Base-by-base conservation (phyloP, 371 early-diverging fungal species). In the Mortierella sp. region DNA sequence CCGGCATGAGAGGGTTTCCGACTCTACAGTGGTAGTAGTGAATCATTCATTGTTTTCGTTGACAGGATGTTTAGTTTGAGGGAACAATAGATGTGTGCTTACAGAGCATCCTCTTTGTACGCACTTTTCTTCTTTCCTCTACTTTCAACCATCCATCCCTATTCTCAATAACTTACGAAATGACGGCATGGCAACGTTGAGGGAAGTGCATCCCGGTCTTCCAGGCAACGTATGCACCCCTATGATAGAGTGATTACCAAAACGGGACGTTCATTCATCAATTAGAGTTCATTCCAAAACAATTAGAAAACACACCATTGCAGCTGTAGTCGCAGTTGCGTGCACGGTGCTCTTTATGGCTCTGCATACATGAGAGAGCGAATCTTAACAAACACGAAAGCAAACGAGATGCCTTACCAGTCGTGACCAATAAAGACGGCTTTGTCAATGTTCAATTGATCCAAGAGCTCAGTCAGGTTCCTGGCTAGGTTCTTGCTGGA, bases 351-450 rank as follows among this genome's bases (percentile, higher is more conserved):
- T 13, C n/a, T n/a, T n/a, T n/a, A n/a, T n/a, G n/a, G n/a, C n/a
- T n/a, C n/a, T n/a, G 48, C 19, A 48, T 5, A 45, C n/a, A n/a
- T 19, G 19, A 22, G 22, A n/a, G 47, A 8, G n/a, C 11, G 13
- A 58, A 34, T 16, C 2, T 14, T 2, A n/a, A 29, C 43, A 48
- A 13, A 63, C 22, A 24, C 10, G 37, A 34, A 31, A 39, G 31
- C 11, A 64, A 50, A 24, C 14, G 47, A 19, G 22, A 41, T 63
- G 37, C 1, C 72, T 68, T 71, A 71, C 77, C 68, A 77, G 48
- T 77, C 71, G 16, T 77, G 77, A 11, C 72, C 77, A 22, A 71
- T 65, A n/a, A 71, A 66, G 48, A 71, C 68, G 13, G 68, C 71
- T 64, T 77, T 77, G 14, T 24, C 40, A 5, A 77, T 37, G 19